A percentile compares a stretch with the other conserved stretches of the same genome.
Evolutionary conservation across 371 early-diverging fungal genomes (phyloP).

Genomic region (Thermomucor indicae-seudaticae): DNA sequence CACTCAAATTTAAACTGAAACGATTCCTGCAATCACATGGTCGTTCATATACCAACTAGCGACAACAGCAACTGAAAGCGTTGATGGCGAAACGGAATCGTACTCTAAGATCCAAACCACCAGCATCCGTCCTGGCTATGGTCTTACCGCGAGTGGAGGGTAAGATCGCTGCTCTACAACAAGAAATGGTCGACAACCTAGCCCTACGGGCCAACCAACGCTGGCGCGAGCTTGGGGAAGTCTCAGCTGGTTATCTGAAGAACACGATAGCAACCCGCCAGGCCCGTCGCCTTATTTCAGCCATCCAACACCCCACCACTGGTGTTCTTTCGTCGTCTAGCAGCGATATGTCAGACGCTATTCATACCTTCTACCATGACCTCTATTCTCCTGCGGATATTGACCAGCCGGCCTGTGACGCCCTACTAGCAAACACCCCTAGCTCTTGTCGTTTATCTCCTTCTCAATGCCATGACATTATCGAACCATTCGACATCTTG

Average conservation of each 20-base stretch:
- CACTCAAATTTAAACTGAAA: neutral
- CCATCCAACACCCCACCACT: constrained; percentile 2
- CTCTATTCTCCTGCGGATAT: constrained; percentile 3
- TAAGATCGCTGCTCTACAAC: constrained; percentile 3
- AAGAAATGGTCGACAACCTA: neutral
- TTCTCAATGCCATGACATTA: neutral
- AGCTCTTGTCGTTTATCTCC: neutral
- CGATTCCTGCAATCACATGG: neutral
- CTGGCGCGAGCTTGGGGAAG: constrained; percentile 5
- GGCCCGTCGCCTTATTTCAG: neutral
- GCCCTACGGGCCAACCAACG: constrained; percentile 1
- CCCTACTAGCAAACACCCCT: neutral
- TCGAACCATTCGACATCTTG: neutral
- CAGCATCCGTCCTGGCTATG: neutral
- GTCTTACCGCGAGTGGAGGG: neutral
- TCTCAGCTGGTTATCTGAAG: constrained; percentile 9
- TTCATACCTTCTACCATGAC: neutral
- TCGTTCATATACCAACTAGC: neutral
- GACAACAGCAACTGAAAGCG: neutral
- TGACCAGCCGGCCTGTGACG: neutral
- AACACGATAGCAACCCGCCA: neutral
- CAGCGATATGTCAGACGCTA: constrained; percentile 1
- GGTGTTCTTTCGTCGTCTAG: neutral
- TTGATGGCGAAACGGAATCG: constrained; percentile 1
- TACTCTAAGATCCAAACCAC: neutral